Conservation (phyloP, 1,139 yeast genomes). For the Suhomyces maxii region DNA sequence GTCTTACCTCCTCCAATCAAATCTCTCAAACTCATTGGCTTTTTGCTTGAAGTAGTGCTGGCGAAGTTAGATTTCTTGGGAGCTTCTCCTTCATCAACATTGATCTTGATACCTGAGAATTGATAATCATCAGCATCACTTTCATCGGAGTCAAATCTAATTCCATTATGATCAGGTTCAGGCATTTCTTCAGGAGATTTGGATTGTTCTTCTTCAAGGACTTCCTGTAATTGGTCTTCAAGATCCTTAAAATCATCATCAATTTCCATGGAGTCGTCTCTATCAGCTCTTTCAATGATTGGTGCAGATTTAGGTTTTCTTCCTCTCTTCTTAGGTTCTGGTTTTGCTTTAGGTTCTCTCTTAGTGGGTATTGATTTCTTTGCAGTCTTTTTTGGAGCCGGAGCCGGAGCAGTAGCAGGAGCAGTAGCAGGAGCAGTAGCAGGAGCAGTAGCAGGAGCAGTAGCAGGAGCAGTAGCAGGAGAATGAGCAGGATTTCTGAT, state of each 20-base stretch:
- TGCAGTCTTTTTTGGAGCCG: background rate
- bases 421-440: background rate
- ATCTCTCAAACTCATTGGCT: conserved; percentile 44
- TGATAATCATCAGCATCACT: conserved; percentile 29
- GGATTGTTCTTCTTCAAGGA: conserved; percentile 30
- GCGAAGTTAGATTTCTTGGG: conserved; percentile 1
- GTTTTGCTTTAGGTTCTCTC: background rate
- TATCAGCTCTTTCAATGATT: conserved; percentile 11
- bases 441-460: background rate
- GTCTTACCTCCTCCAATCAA: conserved; percentile 30
- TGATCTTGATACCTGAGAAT: conserved; percentile 22
- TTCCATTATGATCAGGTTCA: background rate
- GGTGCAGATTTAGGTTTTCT: conserved; percentile 9
- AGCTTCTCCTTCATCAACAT: conserved; percentile 18
- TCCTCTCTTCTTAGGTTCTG: conserved; percentile 1
- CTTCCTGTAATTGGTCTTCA: conserved; percentile 47
- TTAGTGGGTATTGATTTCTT: background rate
- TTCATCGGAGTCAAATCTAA: conserved; percentile 24
- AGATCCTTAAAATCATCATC: conserved; percentile 48
- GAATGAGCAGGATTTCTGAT: too few species aligned
- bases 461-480: too few species aligned
- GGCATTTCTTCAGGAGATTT: conserved; percentile 4
- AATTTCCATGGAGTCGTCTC: conserved; percentile 21
- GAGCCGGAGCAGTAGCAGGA: background rate
- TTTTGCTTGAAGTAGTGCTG: conserved; percentile 14